Base-by-base conservation (phyloP, 2,329 filamentous ascomycete genomes). In the Dactylellina drechsleri region DNA sequence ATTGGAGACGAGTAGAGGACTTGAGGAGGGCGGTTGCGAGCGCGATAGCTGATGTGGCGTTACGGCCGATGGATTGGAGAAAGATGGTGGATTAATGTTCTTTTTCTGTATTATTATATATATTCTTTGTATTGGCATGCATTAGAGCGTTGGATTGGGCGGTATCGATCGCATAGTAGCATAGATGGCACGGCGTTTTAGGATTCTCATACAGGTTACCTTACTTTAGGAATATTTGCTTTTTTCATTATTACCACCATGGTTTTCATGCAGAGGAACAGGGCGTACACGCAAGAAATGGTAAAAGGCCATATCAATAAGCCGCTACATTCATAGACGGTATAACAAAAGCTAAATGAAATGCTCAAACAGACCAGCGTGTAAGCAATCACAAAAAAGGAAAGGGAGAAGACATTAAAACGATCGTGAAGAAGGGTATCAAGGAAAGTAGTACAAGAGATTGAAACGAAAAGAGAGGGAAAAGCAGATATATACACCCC, bases 391-490 rank as follows among this genome's bases (percentile, higher is more conserved):
- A 16, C 16, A 20, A 13, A 40, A 56, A 23, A 43, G 16, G 43
- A 41, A 50, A 56, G 23, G 23, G 16, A 43, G 40, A 50, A 40
- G 12, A 64, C 26, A 20, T 36, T 36, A 64, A 59, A 41, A 64
- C 18, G 67, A 60, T 72, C 67, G 67, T 72, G 36, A 64, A 64
- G 47, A 64, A 59, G 67, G 68, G 57, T 74, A 62, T 66, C 57
- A 61, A 65, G n/a, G 40, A 64, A 49, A 53, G 10, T 20, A n/a
- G 10, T 52, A 52, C 16, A 52, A 26, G 45, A 52, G 47, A 50
- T 8, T 13, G 47, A 18, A 16, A 28, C n/a, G 3, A 58, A 26
- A 52, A 23, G 2, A 31, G 6, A 58, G 31, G 54, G 23, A 53
- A 68, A 64, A 40, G 1, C 6, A 58, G 7, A 23, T 62, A 62